Conservation (phyloP, 345 rosid genomes). For the Microcos paniculata region DNA sequence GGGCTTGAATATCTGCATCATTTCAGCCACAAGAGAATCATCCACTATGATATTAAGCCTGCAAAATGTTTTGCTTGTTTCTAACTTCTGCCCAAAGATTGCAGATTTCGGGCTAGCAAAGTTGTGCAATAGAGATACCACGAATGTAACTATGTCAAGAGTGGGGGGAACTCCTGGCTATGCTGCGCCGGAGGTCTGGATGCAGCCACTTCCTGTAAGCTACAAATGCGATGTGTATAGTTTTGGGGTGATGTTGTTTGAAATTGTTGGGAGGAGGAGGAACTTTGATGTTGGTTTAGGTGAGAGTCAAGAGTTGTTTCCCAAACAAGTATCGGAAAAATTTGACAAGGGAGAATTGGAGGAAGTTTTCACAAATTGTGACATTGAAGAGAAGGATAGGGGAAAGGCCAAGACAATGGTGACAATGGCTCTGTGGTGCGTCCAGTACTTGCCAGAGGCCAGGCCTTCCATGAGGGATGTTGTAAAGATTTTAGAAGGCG, state of each 20-base stretch:
- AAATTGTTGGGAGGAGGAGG: slow-evolving; percentile 22
- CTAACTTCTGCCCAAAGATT: background rate
- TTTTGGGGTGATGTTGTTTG: slow-evolving; percentile 22
- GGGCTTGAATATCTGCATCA: slow-evolving; percentile 26
- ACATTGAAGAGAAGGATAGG: slow-evolving; percentile 24
- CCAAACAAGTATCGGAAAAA: slow-evolving; percentile 15
- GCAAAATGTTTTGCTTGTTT: slow-evolving; percentile 21
- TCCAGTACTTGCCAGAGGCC: slow-evolving; percentile 28
- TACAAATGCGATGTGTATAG: slow-evolving; percentile 23
- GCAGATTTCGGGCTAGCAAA: slow-evolving; percentile 28
- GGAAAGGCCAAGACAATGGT: slow-evolving; percentile 32
- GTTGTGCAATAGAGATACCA: slow-evolving; percentile 10
- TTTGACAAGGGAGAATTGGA: slow-evolving; percentile 16
- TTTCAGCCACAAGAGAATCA: slow-evolving; percentile 15
- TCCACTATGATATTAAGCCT: slow-evolving; percentile 24
- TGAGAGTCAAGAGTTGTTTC: slow-evolving; percentile 24
- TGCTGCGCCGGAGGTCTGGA: slow-evolving; percentile 19
- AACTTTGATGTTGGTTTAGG: background rate
- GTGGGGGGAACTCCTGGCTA: slow-evolving; percentile 24
- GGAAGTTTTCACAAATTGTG: slow-evolving; percentile 11
- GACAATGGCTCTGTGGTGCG: slow-evolving; percentile 28
- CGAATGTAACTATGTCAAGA: slow-evolving; percentile 1
- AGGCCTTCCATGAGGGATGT: slow-evolving; percentile 35
- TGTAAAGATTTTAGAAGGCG: slow-evolving; percentile 39
- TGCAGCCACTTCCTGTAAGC: slow-evolving; percentile 12